A percentile compares a stretch with the other conserved stretches of the same genome.
phyloP scores from a whole-genome alignment of 441 rosid genomes.

The Erodium trifolium region DNA sequence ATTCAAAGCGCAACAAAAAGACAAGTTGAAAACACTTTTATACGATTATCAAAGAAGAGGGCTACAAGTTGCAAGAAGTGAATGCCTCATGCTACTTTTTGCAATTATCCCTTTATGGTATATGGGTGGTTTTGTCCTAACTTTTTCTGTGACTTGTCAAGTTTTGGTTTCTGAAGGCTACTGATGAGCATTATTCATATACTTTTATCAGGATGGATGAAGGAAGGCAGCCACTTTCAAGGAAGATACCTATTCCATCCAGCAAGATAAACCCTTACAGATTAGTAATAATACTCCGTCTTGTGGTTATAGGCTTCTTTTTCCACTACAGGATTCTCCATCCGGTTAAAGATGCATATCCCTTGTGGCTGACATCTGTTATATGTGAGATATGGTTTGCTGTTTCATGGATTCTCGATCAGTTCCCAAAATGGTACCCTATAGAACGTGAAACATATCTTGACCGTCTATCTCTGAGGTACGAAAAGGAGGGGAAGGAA shows the following conservation, averaged over 20 bases:
- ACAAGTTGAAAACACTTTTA: too few relatives aligned
- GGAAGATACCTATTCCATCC: conserved; percentile 78
- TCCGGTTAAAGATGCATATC: conserved; percentile 76
- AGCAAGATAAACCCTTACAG: conserved; percentile 91
- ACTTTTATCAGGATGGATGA: conserved; percentile 73
- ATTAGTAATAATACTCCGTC: conserved; percentile 64
- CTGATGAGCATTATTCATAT: neutral
- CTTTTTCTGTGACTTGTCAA: neutral
- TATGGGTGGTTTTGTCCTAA: neutral
- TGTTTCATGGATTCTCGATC: conserved; percentile 91
- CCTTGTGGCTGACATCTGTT: conserved; percentile 83
- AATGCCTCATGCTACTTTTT: too few relatives aligned
- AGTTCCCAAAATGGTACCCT: conserved; percentile 93
- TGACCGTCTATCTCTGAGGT: conserved; percentile 87
- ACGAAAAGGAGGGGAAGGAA: conserved; percentile 85
- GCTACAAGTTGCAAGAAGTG: too few relatives aligned
- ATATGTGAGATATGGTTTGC: conserved; percentile 99
- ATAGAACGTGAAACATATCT: conserved; percentile 85
- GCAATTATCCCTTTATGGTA: too few relatives aligned
- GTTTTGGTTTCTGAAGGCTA: neutral
- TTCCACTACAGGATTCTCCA: conserved; percentile 85
- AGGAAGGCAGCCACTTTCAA: conserved; percentile 93
- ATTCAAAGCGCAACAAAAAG: too few relatives aligned
- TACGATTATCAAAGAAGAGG: too few relatives aligned
- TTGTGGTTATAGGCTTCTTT: conserved; percentile 72